Base-by-base conservation (phyloP, 1,139 yeast species). In the Entelexis paramagnoliae region DNA sequence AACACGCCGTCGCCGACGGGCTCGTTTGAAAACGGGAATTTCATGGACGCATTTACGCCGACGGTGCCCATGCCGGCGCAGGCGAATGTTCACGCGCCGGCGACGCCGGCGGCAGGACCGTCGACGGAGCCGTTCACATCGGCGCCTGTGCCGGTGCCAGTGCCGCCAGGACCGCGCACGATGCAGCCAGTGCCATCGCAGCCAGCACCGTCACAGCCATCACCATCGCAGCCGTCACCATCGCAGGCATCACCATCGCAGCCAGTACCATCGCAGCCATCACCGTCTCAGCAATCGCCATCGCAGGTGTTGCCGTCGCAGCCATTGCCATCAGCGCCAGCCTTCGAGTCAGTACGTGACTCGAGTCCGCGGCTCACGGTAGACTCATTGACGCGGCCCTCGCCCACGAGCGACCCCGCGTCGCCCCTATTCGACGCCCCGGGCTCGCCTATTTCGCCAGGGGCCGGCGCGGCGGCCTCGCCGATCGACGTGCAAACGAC, bases 1-100 rank as follows among this genome's bases (percentile, higher is more conserved):
- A 30, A 30, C 29, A 42, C 46, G 8, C 46, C 46, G 22, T 30
- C 46, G 24, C 46, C 46, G 4, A n/a, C 36, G 19, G 46, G 36
- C 7, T 42, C 46, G 14, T 42, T 14, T 24, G 36, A 19, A 14
- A 28, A 28, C 2, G 29, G 29, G 9, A 20, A 20, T 16, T 42
- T 42, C 46, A 42, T 42, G 46, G 46, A 42, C n/a, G 46, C 46
- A 20, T 42, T 42, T 17, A 20, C 28, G 14, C 46, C 46, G 13
- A 3, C 20, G 5, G 16, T 19, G 26, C 35, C 45, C 11, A 28
- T 22, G 35, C 26, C 35, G 14, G 14, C 45, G 16, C 35, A 29
- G 17, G 16, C 22, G 16, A 29, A 26, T 9, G 26, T 28, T n/a
- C 33, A 26, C n/a, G n/a, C n/a, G n/a, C n/a, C n/a, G 42, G 9